Evolutionary conservation across 495 filamentous ascomycete genomes (phyloP).

Genomic region (Letharia lupina): DNA sequence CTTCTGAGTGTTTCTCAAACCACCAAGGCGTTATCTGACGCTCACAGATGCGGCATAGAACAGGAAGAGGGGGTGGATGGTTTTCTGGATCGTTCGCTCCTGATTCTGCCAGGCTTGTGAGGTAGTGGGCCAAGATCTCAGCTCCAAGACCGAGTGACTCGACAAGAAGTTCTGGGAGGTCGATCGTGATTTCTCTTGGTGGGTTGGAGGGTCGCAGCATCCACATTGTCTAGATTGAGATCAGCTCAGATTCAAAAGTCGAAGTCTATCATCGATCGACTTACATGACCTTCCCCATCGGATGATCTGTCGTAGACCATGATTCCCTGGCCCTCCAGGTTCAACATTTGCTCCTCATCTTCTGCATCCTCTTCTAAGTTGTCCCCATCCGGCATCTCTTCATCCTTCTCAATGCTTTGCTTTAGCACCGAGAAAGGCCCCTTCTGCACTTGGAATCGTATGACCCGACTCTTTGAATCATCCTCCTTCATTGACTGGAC

Average conservation of each 20-base stretch:
- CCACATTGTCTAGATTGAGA: slow-evolving; percentile 79
- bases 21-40: slow-evolving; percentile 98
- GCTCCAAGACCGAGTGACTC: slow-evolving; percentile 91
- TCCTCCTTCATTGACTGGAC: slow-evolving; percentile 85
- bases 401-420: slow-evolving; percentile 30
- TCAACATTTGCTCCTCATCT: slow-evolving; percentile 50
- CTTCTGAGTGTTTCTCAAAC: slow-evolving; percentile 98
- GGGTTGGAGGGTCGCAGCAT: slow-evolving; percentile 92
- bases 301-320: slow-evolving; percentile 90
- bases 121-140: slow-evolving; percentile 86
- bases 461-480: slow-evolving; percentile 84
- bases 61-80: slow-evolving; percentile 77
- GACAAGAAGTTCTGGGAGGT: slow-evolving; percentile 82
- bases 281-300: slow-evolving; percentile 81
- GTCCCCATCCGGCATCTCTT: slow-evolving; percentile 29
- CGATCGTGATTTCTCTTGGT: slow-evolving; percentile 86
- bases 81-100: slow-evolving; percentile 71
- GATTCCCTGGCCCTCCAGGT: slow-evolving; percentile 91
- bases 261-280: slow-evolving; percentile 28
- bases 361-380: slow-evolving; percentile 34
- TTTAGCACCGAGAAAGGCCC: slow-evolving; percentile 47
- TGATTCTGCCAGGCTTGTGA: slow-evolving; percentile 80
- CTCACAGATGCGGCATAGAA: slow-evolving; percentile 95
- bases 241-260: slow-evolving; percentile 7
- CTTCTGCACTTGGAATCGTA: slow-evolving; percentile 72